Conservation (phyloP, 148 eudicot species). For the Limonium bicolor region DNA sequence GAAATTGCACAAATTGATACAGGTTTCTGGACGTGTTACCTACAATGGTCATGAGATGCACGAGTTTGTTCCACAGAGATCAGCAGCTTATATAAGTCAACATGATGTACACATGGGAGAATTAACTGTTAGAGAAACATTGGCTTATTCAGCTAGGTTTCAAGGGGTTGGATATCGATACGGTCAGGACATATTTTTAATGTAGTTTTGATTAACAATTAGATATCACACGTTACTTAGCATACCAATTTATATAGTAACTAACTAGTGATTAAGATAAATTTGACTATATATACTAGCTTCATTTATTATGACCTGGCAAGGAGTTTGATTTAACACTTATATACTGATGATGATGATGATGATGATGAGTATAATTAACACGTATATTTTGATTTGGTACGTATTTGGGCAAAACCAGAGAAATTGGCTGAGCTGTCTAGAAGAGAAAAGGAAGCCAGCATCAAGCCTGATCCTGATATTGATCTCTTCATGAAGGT, state of each 20-base stretch:
- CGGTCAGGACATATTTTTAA: constrained; percentile 24
- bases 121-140: constrained; percentile 78
- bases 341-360: too few species aligned
- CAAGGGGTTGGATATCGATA: constrained; percentile 72
- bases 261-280: neutral
- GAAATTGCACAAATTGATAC: neutral
- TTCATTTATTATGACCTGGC: too few species aligned
- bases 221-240: neutral
- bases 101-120: constrained; percentile 67
- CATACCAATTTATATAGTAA: neutral
- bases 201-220: neutral
- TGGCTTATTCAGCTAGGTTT: constrained; percentile 58
- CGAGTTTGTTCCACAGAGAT: constrained; percentile 80
- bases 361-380: too few species aligned
- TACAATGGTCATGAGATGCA: constrained; percentile 59
- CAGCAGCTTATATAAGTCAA: constrained; percentile 74
- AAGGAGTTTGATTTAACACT: too few species aligned
- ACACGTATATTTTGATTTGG: too few species aligned
- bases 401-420: too few species aligned
- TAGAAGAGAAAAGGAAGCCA: constrained; percentile 53
- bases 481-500: constrained; percentile 76
- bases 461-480: constrained; percentile 67
- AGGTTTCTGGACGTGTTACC: constrained; percentile 29
- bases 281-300: neutral
- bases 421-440: constrained; percentile 58